Base-by-base conservation (phyloP, 1,139 yeast genomes). In the Hyphopichia fennica region DNA sequence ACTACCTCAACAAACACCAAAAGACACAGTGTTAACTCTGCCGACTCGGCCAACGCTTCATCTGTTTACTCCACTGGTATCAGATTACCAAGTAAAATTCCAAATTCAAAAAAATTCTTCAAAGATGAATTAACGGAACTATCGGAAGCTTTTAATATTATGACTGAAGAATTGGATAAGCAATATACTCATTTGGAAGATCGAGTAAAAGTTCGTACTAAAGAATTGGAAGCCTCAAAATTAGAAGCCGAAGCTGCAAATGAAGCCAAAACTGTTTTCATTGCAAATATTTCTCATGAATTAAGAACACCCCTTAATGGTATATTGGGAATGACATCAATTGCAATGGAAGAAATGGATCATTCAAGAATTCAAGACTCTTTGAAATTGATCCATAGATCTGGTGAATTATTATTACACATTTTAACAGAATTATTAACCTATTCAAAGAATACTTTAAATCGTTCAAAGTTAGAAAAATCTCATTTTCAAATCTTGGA, bases 211-310 rank as follows among this genome's bases (percentile, higher is more conserved):
- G 83, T 83, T 35, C 78, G 98, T 57, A 93, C 99, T 0, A 83
- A 81, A 56, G 96, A 91, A 61, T 72, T 91, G 38, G 96, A 90
- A 60, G 87, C 85, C 1, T 95, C 96, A 10, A 89, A 87, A 54
- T 76, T 87, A 29, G 89, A 87, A 58, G 97, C 97, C 0, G 97
- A 91, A 63, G 79, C 85, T 31, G 98, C 99, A 2, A 91, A 89
- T 63, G 96, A 89, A 55, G 96, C 97, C 8, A 91, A 91, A 56
- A 87, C 96, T 0, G 88, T 89, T 14, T 93, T 93, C 62, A 90
- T 93, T 60, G 98, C 98, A 16, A 93, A 91, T 60, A 90, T 93
- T 31, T 90, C 97, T 0, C 98, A 93, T 60, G 99, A 93, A 65
- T 75, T 93, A 57, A 76, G 97, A 51, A 93, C 99, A 0, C 99